phyloP scores from a whole-genome alignment of 345 rosid species.

The Arabidopsis suecica region DNA sequence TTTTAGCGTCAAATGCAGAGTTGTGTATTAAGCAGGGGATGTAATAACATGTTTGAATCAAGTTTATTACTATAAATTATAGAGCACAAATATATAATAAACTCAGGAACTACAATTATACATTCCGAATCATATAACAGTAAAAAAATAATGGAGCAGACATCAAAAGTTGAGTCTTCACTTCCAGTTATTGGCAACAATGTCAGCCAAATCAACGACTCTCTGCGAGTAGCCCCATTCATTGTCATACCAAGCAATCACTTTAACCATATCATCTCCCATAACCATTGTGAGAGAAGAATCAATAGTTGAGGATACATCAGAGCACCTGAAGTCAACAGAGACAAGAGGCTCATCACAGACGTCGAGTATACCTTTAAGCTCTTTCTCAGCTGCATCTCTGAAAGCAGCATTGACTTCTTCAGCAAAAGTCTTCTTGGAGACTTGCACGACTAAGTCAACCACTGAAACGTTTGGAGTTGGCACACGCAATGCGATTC shows the following conservation, averaged over 20 bases:
- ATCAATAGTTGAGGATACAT: constrained; percentile 89
- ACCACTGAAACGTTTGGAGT: constrained; percentile 98
- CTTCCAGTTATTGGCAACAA: constrained; percentile 92
- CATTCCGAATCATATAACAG: constrained; percentile 42
- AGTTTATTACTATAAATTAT: constrained; percentile 40
- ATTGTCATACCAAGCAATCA: constrained; percentile 98
- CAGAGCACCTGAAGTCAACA: constrained; percentile 94
- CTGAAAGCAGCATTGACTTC: constrained; percentile 96
- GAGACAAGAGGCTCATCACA: constrained; percentile 99
- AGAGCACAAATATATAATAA: constrained; percentile 32
- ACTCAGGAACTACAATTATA: constrained; percentile 44
- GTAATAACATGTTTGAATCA: constrained; percentile 38
- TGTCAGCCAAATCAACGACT: constrained; percentile 96
- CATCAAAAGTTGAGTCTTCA: constrained; percentile 44
- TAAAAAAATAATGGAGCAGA: constrained; percentile 34
- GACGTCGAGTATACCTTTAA: constrained; percentile 81
- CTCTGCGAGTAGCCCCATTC: constrained; percentile 99
- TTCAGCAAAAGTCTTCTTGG: constrained; percentile 95
- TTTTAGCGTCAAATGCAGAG: constrained; percentile 25
- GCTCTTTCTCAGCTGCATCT: constrained; percentile 83
- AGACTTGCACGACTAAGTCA: constrained; percentile 92
- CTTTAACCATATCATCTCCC: constrained; percentile 99
- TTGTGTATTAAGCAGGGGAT: background rate
- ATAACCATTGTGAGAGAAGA: constrained; percentile 94
- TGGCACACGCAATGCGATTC: constrained; percentile 97